Evolutionary conservation across 345 rosid genomes (phyloP), one percentile per base, ranked within the genome.

Genomic region (Gossypium herbaceum): DNA sequence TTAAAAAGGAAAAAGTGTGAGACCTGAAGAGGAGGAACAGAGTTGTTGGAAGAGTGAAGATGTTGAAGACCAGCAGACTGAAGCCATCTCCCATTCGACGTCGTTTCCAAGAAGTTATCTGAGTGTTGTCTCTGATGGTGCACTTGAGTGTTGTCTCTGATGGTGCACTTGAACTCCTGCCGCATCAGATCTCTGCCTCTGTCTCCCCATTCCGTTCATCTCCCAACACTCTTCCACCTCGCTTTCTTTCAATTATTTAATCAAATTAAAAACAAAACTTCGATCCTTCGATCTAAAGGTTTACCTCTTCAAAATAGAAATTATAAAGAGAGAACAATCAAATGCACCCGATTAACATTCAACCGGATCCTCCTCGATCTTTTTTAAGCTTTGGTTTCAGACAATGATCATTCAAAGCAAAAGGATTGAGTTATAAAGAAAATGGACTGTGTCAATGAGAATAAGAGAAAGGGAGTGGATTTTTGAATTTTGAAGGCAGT

Each of bases 41-140:
- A 76, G 50, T 80, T 81, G 74, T 81, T 75, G 52, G 92, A 80
- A 72, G 88, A 79, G 16, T 90, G 94, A 9, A 94, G 90, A 63
- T 94, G 92, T 81, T 91, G 98, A 52, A 94, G 41, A 41, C 98
- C 97, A 52, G 90, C 86, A 5, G 99, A 92, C 76, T 94, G 99
- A 68, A 94, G 96, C 99, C 98, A 94, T 79, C 96, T 79, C 39
- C 89, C 95, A 80, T 89, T 94, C 39, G 97, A 87, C n/a, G 95
- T 82, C 78, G 84, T 77, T 19, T 94, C 99, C 75, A 89, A 62
- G 71, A 87, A 88, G 85, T 86, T 85, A 77, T 91, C 93, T 25
- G 99, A 92, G 82, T 84, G 78, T 82, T 94, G 98, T 52, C 94
- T 83, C 85, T 94, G 99, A 71, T 92, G 98, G 74, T 90, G 97